Evolutionary conservation across 108 stramenopile genomes (phyloP), one percentile per base, ranked within the genome.

Genomic region (Tribonema minus): DNA sequence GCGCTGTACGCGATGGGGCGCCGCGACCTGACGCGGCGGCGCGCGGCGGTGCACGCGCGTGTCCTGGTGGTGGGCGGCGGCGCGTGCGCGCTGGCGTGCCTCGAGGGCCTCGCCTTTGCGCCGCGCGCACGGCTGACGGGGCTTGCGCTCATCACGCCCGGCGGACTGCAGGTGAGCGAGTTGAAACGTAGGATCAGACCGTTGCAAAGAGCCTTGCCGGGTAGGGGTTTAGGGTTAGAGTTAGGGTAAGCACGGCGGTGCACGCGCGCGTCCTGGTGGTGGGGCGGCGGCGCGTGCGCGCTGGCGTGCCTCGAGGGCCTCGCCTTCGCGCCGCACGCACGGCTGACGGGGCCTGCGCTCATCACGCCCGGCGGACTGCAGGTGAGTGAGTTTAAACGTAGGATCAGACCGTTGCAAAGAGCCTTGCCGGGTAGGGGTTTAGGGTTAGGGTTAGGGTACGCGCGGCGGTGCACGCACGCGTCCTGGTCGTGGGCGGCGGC

Each of bases 51-150:
- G 15, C 78, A 87, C 59, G 69, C 75, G 40, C 84, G 86, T 23
- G 82, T 88, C 40, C 84, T 86, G 28, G 65, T 87, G 2, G 72
- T 87, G 9, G 88, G 88, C 6, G 84, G 62, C 29, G 64, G 71
- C 28, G 35, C 63, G 6, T 61, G 84, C 23, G 86, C 75, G 34
- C 46, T 85, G 12, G 61, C 84, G 28, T 64, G 84, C 63, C 81
- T 88, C 39, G 74, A 84, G 58, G 78, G 39, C 2, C 86, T 88
- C n/a, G 68, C 75, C 29, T 66, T 71, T 46, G 38, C 78, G n/a
- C 84, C 83, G 2, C 68, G 82, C 60, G 62, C 76, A 37, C 39
- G 82, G 63, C 62, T 88, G 62, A 78, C 84, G 23, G 78, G 76
- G 58, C 30, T 87, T 9, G 72, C 74, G n/a, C 66, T 87, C 26